These are phyloP conservation scores for Arabidopsis thaliana DNA, from an alignment of 345 rosid species.

Conservation along the genomic window TAIR10.1 NC_003076.8:16645501-16646000, in stretches of 20 bases:
- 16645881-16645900: too few relatives aligned
- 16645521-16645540: too few relatives aligned
- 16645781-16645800: background rate
- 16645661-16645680: background rate
- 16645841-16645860: too few relatives aligned
- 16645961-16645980: constrained; percentile 17
- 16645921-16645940: background rate
- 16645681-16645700: background rate
- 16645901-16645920: background rate
- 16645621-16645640: background rate
- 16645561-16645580: background rate
- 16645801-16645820: background rate
- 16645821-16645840: background rate
- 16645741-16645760: too few relatives aligned
- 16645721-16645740: background rate
- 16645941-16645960: background rate
- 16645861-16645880: too few relatives aligned
- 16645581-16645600: background rate
- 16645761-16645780: background rate
- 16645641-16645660: background rate
- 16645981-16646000: constrained; percentile 15
- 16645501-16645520: too few relatives aligned
- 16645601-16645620: background rate
- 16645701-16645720: background rate
- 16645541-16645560: background rate